Conservation (phyloP, 352 stramenopile genomes). For the Pythium aquatile region DNA sequence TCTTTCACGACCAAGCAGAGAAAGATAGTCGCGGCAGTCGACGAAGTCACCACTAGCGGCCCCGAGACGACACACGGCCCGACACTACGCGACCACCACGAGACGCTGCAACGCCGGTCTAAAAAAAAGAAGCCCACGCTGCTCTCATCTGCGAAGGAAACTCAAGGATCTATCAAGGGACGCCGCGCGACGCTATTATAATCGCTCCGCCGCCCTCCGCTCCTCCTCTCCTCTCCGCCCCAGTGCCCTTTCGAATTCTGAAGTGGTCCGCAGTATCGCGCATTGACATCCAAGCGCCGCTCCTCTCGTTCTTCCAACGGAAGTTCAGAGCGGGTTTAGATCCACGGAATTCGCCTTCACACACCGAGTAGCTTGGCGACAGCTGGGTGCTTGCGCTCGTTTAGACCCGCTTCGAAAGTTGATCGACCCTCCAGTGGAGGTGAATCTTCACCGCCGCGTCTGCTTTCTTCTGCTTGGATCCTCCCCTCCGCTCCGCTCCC, state of each 20-base stretch:
- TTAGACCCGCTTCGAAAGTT: not conserved
- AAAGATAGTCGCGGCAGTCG: too few relatives aligned
- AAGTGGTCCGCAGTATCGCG: not conserved
- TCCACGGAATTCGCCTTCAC: not conserved
- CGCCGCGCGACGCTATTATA: slow-evolving; percentile 11
- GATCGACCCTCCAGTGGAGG: not conserved
- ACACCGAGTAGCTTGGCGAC: not conserved
- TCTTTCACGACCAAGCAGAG: not conserved
- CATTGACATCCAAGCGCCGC: slow-evolving; percentile 8
- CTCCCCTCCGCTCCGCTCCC: not conserved
- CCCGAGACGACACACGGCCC: not conserved
- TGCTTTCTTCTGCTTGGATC: not conserved
- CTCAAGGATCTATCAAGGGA: not conserved
- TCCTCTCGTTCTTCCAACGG: not conserved
- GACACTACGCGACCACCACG: not conserved
- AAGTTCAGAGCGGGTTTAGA: not conserved
- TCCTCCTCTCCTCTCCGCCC: not conserved
- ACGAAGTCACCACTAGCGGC: too few relatives aligned
- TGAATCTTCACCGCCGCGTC: not conserved
- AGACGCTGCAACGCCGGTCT: not conserved
- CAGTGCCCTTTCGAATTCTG: slow-evolving; percentile 11
- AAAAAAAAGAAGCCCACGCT: not conserved
- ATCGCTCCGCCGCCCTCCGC: not conserved
- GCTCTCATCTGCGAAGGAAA: not conserved
- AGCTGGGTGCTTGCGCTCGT: not conserved